phyloP scores from a whole-genome alignment of 148 eudicot species.

The Cornus florida region DNA sequence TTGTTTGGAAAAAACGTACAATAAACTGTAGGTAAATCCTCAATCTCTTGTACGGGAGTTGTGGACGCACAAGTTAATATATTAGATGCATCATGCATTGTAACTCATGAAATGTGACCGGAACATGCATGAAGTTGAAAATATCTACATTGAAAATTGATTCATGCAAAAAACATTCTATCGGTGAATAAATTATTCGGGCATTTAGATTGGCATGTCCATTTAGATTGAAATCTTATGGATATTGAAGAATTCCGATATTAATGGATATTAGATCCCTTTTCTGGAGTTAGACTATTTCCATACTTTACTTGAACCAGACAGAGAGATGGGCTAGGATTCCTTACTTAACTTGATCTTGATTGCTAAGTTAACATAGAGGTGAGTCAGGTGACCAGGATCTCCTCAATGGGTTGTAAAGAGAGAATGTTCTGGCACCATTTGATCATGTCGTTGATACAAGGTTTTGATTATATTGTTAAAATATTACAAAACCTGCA shows the following conservation, averaged over 20 bases:
- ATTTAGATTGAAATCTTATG: neutral
- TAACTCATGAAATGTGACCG: too few relatives aligned
- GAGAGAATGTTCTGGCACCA: neutral
- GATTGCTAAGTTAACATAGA: neutral
- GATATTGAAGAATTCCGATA: too few relatives aligned
- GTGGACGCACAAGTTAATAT: too few relatives aligned
- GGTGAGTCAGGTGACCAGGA: neutral
- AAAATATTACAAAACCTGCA: neutral
- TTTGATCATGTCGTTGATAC: neutral
- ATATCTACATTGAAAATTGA: too few relatives aligned
- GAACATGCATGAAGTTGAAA: too few relatives aligned
- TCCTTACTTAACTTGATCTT: constrained; percentile 4
- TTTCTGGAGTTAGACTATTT: neutral
- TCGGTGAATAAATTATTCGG: neutral
- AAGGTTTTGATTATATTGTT: neutral
- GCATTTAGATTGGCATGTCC: neutral
- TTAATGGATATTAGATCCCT: too few relatives aligned
- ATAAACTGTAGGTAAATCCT: too few relatives aligned
- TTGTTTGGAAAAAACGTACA: too few relatives aligned
- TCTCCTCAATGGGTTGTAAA: constrained; percentile 7
- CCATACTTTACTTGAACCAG: neutral
- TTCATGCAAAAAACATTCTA: too few relatives aligned
- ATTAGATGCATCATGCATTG: too few relatives aligned
- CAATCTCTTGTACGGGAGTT: too few relatives aligned
- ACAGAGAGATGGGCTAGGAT: neutral